Evolutionary conservation across 2,329 filamentous ascomycete genomes (phyloP).

Genomic region (Neofusicoccum sp.): DNA sequence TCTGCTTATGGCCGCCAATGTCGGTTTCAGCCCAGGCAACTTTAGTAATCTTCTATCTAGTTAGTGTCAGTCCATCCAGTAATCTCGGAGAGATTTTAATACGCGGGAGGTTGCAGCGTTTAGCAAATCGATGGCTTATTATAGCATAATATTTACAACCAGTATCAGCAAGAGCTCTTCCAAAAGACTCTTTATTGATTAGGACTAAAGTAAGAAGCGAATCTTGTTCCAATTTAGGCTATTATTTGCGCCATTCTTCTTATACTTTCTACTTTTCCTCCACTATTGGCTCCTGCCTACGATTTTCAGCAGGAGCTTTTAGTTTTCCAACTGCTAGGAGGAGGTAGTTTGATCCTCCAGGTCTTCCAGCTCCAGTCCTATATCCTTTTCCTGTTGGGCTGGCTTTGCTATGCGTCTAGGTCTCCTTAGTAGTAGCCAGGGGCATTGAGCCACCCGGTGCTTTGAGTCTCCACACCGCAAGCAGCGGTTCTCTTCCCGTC

Average conservation of each 20-base stretch:
- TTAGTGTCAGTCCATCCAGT: not conserved
- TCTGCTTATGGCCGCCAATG: not conserved
- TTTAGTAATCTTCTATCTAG: not conserved
- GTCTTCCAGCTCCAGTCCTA: not conserved
- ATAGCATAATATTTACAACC: not conserved
- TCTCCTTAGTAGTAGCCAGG: not conserved
- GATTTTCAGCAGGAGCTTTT: not conserved
- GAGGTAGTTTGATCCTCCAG: not conserved
- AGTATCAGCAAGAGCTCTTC: not conserved
- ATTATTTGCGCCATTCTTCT: not conserved
- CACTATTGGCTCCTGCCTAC: not conserved
- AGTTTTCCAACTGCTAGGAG: not conserved
- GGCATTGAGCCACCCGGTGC: not conserved
- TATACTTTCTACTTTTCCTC: not conserved
- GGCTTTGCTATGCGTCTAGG: not conserved
- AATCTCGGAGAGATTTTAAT: not conserved
- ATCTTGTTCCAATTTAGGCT: not conserved
- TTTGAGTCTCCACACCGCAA: not conserved
- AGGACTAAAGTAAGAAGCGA: conserved; percentile 1
- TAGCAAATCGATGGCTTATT: not conserved
- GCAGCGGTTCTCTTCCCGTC: not conserved
- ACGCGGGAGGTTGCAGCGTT: not conserved
- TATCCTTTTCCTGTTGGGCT: not conserved
- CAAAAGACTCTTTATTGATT: conserved; percentile 8
- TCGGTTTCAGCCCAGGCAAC: not conserved